A percentile compares a stretch with the other conserved stretches of the same genome.
Conservation (phyloP, 139 green algal species). For the Limnomonas spitsbergensis region DNA sequence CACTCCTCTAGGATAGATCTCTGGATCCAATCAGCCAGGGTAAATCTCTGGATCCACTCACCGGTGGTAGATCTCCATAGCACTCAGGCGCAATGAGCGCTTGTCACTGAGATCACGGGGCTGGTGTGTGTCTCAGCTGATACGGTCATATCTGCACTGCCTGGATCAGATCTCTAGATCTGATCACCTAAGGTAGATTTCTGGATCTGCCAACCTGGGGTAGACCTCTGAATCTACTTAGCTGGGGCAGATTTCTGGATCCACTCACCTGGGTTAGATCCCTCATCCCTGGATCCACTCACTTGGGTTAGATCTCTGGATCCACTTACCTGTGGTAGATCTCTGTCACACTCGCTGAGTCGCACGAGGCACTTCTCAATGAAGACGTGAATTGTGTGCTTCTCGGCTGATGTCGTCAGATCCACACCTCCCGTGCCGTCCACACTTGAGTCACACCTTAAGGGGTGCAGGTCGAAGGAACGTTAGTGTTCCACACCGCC, state of each 20-base stretch:
- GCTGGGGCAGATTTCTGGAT: too few species aligned
- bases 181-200: too few species aligned
- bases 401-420: conserved; percentile 69
- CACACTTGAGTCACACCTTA: conserved; percentile 46
- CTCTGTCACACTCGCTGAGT: conserved; percentile 69
- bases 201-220: too few species aligned
- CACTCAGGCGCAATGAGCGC: conserved; percentile 64
- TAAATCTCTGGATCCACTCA: too few species aligned
- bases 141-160: conserved; percentile 69
- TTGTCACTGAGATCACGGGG: conserved; percentile 64
- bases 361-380: conserved; percentile 59
- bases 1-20: neutral
- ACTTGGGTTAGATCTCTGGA: neutral
- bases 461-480: too few species aligned
- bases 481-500: neutral
- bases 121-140: conserved; percentile 71
- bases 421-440: conserved; percentile 60
- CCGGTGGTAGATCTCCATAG: too few species aligned
- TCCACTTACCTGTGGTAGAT: conserved; percentile 66
- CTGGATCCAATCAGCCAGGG: neutral
- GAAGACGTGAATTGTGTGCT: conserved; percentile 72
- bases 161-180: too few species aligned
- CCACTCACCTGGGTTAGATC: neutral
- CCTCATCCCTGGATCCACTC: neutral
- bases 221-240: too few species aligned